Evolutionary conservation across 164 flowering plant species (phyloP).

Genomic region (Liriodendron chinense): DNA sequence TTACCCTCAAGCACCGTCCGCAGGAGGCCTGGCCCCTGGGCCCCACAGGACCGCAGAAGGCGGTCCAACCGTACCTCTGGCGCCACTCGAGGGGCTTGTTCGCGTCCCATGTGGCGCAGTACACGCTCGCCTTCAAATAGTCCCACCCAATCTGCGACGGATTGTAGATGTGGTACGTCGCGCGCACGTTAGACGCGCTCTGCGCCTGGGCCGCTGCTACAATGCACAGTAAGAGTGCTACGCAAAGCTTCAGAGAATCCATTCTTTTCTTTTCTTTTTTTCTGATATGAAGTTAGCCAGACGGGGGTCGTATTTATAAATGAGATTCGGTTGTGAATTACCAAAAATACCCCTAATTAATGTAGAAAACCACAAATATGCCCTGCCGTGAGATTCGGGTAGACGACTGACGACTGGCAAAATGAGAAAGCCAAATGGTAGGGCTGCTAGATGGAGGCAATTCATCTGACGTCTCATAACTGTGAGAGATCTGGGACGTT

Average conservation of each 20-base stretch:
- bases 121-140: constrained; percentile 30
- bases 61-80: constrained; percentile 40
- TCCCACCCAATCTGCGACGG: constrained; percentile 45
- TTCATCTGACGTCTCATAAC: too few relatives aligned
- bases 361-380: too few relatives aligned
- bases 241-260: not conserved
- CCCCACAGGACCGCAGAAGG: constrained; percentile 47
- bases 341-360: too few relatives aligned
- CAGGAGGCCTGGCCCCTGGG: constrained; percentile 38
- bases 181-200: constrained; percentile 37
- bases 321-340: too few relatives aligned
- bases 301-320: too few relatives aligned
- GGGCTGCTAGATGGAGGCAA: too few relatives aligned
- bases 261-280: too few relatives aligned
- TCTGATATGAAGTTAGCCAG: too few relatives aligned
- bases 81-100: constrained; percentile 44
- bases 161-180: constrained; percentile 45
- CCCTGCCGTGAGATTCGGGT: too few relatives aligned
- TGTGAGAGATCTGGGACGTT: too few relatives aligned
- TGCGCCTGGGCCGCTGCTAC: constrained; percentile 16
- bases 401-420: too few relatives aligned
- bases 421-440: too few relatives aligned
- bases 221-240: not conserved
- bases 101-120: constrained; percentile 52
- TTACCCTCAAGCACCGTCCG: constrained; percentile 42